Conservation (phyloP, 2,329 filamentous ascomycete genomes). For the Leptographium galeiforme region DNA sequence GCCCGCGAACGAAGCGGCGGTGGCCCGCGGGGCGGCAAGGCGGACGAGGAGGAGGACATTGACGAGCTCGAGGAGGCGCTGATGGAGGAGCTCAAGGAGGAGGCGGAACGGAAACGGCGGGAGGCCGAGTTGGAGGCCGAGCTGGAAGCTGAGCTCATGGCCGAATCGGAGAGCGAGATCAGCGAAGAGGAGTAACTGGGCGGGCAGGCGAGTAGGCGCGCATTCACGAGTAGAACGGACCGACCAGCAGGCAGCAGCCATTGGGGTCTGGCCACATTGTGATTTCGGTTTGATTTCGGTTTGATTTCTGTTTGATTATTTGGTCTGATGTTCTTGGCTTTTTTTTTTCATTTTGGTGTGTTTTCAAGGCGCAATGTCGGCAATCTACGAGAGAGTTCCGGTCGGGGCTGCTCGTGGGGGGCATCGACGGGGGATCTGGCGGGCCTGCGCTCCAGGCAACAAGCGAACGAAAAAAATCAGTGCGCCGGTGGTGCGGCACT, state of each 20-base stretch:
- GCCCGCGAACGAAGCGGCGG: not conserved
- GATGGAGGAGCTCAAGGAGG: conserved; percentile 7
- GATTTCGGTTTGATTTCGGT: not conserved
- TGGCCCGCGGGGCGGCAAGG: too few relatives aligned
- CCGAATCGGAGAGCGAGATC: conserved; percentile 48
- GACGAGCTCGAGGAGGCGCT: conserved; percentile 10
- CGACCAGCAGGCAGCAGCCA: not conserved
- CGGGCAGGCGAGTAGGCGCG: too few relatives aligned
- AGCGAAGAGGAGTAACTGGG: conserved; percentile 46
- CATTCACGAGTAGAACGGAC: too few relatives aligned
- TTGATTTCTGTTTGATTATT: not conserved
- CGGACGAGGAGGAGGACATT: conserved; percentile 12
- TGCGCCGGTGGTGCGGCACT: too few relatives aligned
- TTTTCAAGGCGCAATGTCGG: too few relatives aligned
- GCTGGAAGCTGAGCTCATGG: conserved; percentile 37
- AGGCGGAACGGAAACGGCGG: not conserved
- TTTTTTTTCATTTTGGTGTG: too few relatives aligned
- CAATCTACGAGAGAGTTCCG: too few relatives aligned
- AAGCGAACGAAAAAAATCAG: too few relatives aligned
- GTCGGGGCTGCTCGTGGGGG: too few relatives aligned
- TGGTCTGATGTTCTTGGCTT: not conserved
- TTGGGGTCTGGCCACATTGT: not conserved
- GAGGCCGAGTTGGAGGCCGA: conserved; percentile 39
- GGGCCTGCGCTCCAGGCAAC: too few relatives aligned
- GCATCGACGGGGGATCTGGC: too few relatives aligned